A percentile compares a stretch with the other conserved stretches of the same genome.
Evolutionary conservation across 2,329 filamentous ascomycete species (phyloP).

Genomic region (Cladosporium cucumerinum): DNA sequence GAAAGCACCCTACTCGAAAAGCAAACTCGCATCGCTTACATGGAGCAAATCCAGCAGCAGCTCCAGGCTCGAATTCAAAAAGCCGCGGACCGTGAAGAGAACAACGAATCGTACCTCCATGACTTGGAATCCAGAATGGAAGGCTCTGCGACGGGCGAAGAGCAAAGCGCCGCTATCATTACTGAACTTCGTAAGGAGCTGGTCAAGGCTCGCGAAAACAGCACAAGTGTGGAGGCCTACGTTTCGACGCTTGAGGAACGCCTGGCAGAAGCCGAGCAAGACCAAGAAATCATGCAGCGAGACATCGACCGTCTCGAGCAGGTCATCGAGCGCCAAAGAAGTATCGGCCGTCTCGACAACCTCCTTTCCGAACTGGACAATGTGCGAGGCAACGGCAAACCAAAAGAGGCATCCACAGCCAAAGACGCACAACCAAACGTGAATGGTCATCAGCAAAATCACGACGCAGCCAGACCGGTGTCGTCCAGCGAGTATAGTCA

Average conservation of each 20-base stretch:
- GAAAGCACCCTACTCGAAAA: constrained; percentile 87
- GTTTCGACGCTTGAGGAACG: constrained; percentile 95
- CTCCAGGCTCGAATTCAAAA: constrained; percentile 89
- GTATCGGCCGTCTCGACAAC: constrained; percentile 89
- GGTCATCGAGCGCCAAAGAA: constrained; percentile 90
- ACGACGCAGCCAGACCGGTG: constrained; percentile 27
- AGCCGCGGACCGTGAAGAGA: constrained; percentile 83
- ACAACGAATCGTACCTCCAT: constrained; percentile 87
- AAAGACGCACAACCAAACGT: background rate
- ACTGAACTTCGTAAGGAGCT: constrained; percentile 89
- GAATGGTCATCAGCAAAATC: constrained; percentile 25
- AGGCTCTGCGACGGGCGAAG: constrained; percentile 84
- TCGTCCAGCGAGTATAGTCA: background rate
- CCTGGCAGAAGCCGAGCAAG: constrained; percentile 91
- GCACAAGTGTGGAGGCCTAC: constrained; percentile 88
- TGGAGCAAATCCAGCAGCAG: constrained; percentile 88
- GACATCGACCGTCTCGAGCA: constrained; percentile 93
- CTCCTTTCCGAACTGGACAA: constrained; percentile 82
- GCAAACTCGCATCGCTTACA: constrained; percentile 88
- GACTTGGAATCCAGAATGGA: constrained; percentile 89
- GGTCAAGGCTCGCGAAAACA: constrained; percentile 80
- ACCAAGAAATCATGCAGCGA: constrained; percentile 93
- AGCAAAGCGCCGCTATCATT: constrained; percentile 84
- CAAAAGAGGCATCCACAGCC: constrained; percentile 22
- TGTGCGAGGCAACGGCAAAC: constrained; percentile 35